Evolutionary conservation across 2,329 filamentous ascomycete species (phyloP), one percentile per base, ranked within the genome.

Genomic region (Colletotrichum chlorophyti): DNA sequence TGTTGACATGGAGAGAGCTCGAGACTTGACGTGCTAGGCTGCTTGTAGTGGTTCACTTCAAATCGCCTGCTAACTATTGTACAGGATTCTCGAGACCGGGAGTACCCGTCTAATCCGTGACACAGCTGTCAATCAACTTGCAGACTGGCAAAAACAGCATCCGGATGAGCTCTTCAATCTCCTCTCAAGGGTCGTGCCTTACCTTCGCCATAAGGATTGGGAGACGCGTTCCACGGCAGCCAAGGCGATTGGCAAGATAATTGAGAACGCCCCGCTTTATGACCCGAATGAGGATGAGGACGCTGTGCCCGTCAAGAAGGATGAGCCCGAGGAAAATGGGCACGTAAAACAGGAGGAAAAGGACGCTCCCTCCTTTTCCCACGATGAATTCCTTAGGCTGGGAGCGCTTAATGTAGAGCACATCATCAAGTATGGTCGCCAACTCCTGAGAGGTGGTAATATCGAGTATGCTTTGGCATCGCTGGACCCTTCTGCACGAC

Each of bases 121-220:
- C 71, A 99, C 95, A 63, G 96, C 95, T 62, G 95, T 96, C 62
- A 93, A 96, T 70, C 95, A 99, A 77, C 84, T 99, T 63, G 95
- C 93, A 62, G 95, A 99, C 76, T 95, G 97, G 74, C 96, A 99
- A 76, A 98, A 97, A 72, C 91, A 95, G 73, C 95, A 98, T 68
- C 95, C 95, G 0, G 94, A 99, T 76, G 96, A 99, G 74, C 81
- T 99, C 1, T 98, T 98, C 77, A 97, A 98, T 70, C 83, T 99
- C 6, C 83, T 99, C 11, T 94, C 92, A 26, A 85, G 94, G 60
- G 93, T 99, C 27, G 88, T 99, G n/a, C 94, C 95, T 1, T 99
- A 97, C 74, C 83, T 99, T 26, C 87, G 91, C 58, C 94, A 95
- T 66, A 97, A 94, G 72, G 94, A 93, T 70, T 99, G 95, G 95